phyloP scores from a whole-genome alignment of 2,329 filamentous ascomycete species.

The Rhytidhysteron rufulum region DNA sequence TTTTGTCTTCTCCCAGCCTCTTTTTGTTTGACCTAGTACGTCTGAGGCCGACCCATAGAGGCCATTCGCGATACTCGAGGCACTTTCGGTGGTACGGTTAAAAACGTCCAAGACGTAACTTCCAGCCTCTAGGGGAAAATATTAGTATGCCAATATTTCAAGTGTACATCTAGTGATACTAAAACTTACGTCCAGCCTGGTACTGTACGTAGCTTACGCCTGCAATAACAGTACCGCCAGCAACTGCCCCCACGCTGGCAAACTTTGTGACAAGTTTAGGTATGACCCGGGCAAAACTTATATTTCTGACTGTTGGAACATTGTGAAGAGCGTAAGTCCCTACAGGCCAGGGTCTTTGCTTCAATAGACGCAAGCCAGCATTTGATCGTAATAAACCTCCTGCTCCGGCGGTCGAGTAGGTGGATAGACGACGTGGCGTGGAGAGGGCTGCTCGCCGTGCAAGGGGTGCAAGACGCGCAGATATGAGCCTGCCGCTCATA shows the following conservation, averaged over 20 bases:
- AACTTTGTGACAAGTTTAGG: constrained; percentile 92
- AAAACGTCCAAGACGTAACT: constrained; percentile 75
- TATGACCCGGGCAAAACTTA: constrained; percentile 65
- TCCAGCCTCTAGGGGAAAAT: constrained; percentile 65
- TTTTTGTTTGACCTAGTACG: constrained; percentile 73
- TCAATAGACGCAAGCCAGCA: constrained; percentile 30
- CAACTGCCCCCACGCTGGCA: constrained; percentile 80
- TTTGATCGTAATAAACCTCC: constrained; percentile 37
- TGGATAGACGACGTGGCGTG: constrained; percentile 50
- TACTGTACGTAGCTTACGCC: constrained; percentile 92
- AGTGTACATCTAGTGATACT: no score
- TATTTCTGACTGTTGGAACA: constrained; percentile 59
- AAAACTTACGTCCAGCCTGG: constrained; percentile 75
- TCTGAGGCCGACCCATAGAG: constrained; percentile 69
- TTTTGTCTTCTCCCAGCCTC: constrained; percentile 80
- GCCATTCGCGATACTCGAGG: constrained; percentile 63
- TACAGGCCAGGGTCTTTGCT: constrained; percentile 67
- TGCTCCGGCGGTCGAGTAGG: constrained; percentile 26
- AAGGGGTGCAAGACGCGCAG: constrained; percentile 66
- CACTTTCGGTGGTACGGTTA: constrained; percentile 66
- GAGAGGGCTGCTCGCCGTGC: constrained; percentile 60
- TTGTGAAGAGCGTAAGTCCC: constrained; percentile 81
- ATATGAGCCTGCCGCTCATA: constrained; percentile 73
- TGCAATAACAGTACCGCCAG: constrained; percentile 82
- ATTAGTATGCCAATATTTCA: no score